Conservation (phyloP, 768 basidiomycete species). For the Rhodosporidiobolus odoratus region DNA sequence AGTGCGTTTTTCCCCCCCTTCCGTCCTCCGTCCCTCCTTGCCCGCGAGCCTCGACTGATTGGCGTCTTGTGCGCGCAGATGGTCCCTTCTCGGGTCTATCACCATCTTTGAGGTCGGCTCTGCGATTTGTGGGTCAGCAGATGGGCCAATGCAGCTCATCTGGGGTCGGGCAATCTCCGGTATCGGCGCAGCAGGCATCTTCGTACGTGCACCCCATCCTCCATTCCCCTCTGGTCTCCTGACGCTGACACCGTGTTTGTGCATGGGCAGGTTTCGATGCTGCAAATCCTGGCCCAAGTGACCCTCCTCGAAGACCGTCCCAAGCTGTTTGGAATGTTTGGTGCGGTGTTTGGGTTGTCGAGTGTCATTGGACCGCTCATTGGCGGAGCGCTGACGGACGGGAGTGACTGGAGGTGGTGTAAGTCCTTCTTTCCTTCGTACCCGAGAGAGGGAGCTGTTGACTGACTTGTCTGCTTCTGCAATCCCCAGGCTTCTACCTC, state of each 20-base stretch:
- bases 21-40: not conserved
- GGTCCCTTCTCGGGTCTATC: conserved; percentile 10
- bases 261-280: not conserved
- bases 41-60: not conserved
- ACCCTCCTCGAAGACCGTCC: conserved; percentile 40
- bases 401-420: conserved; percentile 49
- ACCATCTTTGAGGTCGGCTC: conserved; percentile 53
- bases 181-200: conserved; percentile 51
- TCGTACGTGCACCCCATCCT: conserved; percentile 23
- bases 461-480: not conserved
- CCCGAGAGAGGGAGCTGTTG: not conserved
- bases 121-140: conserved; percentile 50
- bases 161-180: conserved; percentile 53
- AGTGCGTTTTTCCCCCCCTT: conserved; percentile 24
- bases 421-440: not conserved
- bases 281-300: conserved; percentile 39
- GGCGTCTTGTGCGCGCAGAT: not conserved
- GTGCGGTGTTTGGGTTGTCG: conserved; percentile 46
- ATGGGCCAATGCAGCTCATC: conserved; percentile 45
- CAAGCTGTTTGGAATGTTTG: conserved; percentile 49
- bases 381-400: conserved; percentile 44
- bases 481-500: not conserved
- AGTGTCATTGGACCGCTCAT: conserved; percentile 31
- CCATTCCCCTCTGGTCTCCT: not conserved
- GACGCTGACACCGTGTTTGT: not conserved